Base-by-base conservation (phyloP, 1,284 basidiomycete genomes). In the Entoloma clypeatum region DNA sequence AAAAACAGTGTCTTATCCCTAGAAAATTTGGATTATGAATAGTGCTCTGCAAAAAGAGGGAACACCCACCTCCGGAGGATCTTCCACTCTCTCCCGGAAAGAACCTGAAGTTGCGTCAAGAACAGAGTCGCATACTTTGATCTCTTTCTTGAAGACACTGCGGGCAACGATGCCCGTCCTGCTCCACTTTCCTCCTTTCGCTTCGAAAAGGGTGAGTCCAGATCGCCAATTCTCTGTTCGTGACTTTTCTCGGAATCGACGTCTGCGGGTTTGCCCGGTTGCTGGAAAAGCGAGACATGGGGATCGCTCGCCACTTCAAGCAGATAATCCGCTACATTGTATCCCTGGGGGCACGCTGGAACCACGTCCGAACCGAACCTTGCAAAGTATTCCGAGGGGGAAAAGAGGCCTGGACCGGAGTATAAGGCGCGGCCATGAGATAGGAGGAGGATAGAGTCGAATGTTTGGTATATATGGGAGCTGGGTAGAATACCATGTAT, bases 281-380 rank as follows among this genome's bases (percentile, higher is more conserved):
- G 28, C n/a, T 68, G 58, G 58, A 75, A 74, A 1, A 79, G 56
- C 19, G 56, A 61, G 4, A 71, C 63, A 7, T 74, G 71, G 19
- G 76, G 69, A 32, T 80, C 79, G 51, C 78, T 86, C 1, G 91
- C 89, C 35, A 94, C 73, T 50, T 94, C 91, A 9, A 95, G 71
- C 10, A 94, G 72, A 56, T 91, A 86, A 60, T 96, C 92, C 0
- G 92, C 92, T 11, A 93, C 75, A 51, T 94, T 95, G 67, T 92
- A 92, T 0, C 87, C 89, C 29, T 77, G 68, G 8, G 68, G 70
- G 36, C 64, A 72, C 10, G 58, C 47, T 16, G 63, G 63, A 7
- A 64, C 60, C 3, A 60, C 45, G 1, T 58, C 64, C 0, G 49
- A 74, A 65, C 51, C 68, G 57, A 37, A 57, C 44, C 70, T 71